Evolutionary conservation across 2,329 filamentous ascomycete genomes (phyloP).

Genomic region (Fusarium albosuccineum): DNA sequence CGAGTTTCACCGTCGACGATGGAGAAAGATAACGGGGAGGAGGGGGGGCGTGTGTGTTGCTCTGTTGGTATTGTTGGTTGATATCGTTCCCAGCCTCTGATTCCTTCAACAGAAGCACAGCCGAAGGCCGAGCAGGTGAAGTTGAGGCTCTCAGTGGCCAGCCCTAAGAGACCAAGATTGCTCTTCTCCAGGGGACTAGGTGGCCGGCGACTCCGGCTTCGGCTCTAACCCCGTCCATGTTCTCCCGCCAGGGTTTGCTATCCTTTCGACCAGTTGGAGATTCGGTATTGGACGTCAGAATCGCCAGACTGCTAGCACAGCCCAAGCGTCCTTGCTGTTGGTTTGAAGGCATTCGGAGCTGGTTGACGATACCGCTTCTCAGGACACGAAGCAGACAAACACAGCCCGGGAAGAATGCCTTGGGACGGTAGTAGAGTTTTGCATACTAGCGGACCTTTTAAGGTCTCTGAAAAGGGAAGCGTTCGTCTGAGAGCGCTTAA

Average conservation of each 20-base stretch:
- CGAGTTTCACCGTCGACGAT: constrained; percentile 33
- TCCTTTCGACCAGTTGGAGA: constrained; percentile 15
- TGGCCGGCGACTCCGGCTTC: too few relatives aligned
- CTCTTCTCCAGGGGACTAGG: not conserved
- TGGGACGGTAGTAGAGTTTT: not conserved
- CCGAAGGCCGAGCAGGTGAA: constrained; percentile 9
- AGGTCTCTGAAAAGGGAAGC: not conserved
- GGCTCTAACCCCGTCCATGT: not conserved
- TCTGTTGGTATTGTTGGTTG: not conserved
- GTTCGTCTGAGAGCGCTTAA: constrained; percentile 40
- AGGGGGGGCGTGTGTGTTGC: constrained; percentile 23
- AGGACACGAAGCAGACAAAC: not conserved
- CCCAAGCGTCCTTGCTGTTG: not conserved
- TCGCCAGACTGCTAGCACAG: not conserved
- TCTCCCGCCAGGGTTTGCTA: not conserved
- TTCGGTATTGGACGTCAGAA: not conserved
- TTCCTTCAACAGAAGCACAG: constrained; percentile 10
- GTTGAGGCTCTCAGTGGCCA: not conserved
- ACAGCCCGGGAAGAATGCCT: constrained; percentile 33
- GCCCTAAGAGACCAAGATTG: constrained; percentile 2
- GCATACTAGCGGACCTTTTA: not conserved
- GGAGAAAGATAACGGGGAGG: not conserved
- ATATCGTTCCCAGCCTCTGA: not conserved
- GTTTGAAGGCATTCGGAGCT: too few relatives aligned
- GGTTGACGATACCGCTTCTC: too few relatives aligned